Conservation (phyloP, 139 green algal genomes). For the Volvox reticuliferus region DNA sequence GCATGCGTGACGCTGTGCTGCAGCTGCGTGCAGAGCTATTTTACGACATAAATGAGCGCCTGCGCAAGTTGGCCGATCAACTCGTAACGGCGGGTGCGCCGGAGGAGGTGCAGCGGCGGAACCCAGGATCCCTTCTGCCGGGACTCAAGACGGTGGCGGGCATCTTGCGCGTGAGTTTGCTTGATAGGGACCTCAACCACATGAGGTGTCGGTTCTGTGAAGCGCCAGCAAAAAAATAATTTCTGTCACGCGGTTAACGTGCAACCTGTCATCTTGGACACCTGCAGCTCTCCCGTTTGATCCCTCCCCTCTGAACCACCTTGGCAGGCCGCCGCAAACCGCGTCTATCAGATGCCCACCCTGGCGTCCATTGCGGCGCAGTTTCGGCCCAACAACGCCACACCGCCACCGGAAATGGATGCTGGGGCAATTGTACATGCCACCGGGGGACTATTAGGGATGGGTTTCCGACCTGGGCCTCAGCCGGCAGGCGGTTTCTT, state of each 20-base stretch:
- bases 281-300: no score
- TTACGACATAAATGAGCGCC: conserved; percentile 54
- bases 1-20: conserved; percentile 48
- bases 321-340: neutral
- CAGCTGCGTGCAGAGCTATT: conserved; percentile 55
- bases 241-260: no score
- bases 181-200: no score
- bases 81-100: conserved; percentile 18
- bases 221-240: no score
- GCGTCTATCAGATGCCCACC: conserved; percentile 34
- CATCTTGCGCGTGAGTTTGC: conserved; percentile 22
- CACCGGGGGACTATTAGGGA: neutral
- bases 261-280: no score
- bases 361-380: conserved; percentile 35
- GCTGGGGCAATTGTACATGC: neutral
- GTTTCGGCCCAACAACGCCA: conserved; percentile 11
- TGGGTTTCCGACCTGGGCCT: neutral
- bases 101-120: conserved; percentile 3
- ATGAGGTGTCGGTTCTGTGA: no score
- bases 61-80: neutral
- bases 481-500: neutral
- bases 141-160: conserved; percentile 13
- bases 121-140: conserved; percentile 13
- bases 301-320: no score
- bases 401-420: conserved; percentile 22